Evolutionary conservation across 306 rosid genomes (phyloP), one percentile per base, ranked within the genome.

Genomic region (Dalbergia cochinchinensis): DNA sequence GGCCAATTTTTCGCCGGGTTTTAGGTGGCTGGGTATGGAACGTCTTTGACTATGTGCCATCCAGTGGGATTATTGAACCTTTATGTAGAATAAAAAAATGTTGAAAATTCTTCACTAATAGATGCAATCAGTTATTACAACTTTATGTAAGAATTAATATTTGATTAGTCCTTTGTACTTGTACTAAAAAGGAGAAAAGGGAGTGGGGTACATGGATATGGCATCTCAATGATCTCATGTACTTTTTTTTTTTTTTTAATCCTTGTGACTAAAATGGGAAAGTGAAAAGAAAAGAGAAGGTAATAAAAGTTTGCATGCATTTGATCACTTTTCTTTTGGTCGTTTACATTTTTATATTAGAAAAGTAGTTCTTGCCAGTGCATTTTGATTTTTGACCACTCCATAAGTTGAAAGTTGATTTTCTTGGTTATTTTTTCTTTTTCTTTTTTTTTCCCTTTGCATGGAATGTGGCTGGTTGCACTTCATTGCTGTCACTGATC

Each of bases 321-420:
- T 75, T 47, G 39, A 12, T 74, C 79, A 75, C 85, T 69, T 85
- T 84, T 9, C 11, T 80, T 62, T 77, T 69, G 74, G 68, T 57
- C 34, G 2, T 19, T 57, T 54, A 20, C 69, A 42, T 55, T 76
- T 76, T 80, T 69, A 48, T 61, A 6, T 34, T 22, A 53, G 64
- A 51, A 77, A 57, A 82, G 79, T 57, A 35, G 42, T 22, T 72
- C 61, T 48, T 72, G 62, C 77, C 69, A 11, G 79, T 61, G 78
- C 55, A 31, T 13, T 61, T 91, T 84, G 84, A 91, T 87, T 13
- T 61, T 91, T 84, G 84, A 91, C 88, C 74, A 60, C 34, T 59
- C 57, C 71, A 26, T 62, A 5, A 8, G 70, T 74, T 88, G 71
- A 85, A 76, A 35, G 61, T 61, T 87, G 80, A 69, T 70, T 34